Percentiles rank a stretch among this genome's conserved stretches.
These are phyloP conservation scores for Leccinum colubrinum DNA, from an alignment of 1,284 basidiomycete species.

Conservation along the genomic window DNA sequence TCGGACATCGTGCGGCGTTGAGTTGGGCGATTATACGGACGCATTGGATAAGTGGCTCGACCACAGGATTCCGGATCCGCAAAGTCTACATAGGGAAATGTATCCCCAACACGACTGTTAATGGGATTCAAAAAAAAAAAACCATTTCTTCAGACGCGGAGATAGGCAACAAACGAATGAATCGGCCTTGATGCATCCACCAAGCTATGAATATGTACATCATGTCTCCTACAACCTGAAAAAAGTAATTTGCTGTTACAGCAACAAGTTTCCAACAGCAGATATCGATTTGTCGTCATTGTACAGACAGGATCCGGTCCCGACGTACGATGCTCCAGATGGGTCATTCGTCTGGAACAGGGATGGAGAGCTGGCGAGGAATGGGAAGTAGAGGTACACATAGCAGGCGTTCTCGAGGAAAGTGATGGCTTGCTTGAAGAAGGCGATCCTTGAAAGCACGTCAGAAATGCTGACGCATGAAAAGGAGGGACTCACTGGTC, in stretches of 20 bases:
- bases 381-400: constrained; percentile 38
- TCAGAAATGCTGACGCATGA: constrained; percentile 4
- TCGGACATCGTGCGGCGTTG: no score
- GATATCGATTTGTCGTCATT: background rate
- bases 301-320: background rate
- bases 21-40: no score
- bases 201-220: background rate
- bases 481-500: constrained; percentile 28
- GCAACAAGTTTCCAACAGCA: background rate
- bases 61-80: background rate
- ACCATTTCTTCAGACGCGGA: background rate
- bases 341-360: constrained; percentile 19
- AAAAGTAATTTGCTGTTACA: background rate
- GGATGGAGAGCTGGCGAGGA: constrained; percentile 30
- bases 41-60: background rate
- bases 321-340: constrained; percentile 3
- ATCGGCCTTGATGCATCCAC: background rate
- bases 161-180: background rate
- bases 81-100: background rate
- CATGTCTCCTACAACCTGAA: background rate
- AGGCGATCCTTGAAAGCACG: constrained; percentile 22
- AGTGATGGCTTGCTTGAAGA: constrained; percentile 32
- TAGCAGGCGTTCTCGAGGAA: constrained; percentile 33
- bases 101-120: background rate
- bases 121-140: no score